A percentile compares a stretch with the other conserved stretches of the same genome.
Conservation (phyloP, 768 basidiomycete species). For the Lentinus tigrinus region DNA sequence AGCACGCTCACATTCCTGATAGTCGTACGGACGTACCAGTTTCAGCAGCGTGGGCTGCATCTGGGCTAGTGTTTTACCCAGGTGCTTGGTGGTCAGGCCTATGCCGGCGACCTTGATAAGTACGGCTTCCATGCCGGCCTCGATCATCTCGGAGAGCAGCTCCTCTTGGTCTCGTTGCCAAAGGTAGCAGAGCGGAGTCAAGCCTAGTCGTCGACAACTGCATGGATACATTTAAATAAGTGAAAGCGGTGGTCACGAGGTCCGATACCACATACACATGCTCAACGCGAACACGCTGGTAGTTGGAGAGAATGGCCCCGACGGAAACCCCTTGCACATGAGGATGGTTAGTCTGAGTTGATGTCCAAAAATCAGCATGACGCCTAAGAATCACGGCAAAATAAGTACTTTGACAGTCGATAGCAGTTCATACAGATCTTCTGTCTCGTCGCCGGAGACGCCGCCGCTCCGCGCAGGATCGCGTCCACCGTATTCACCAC, state of each 20-base stretch:
- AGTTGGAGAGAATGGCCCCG: constrained; percentile 96
- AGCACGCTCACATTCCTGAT: no score
- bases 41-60: constrained; percentile 73
- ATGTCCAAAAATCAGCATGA: not conserved
- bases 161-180: constrained; percentile 94
- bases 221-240: not conserved
- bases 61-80: constrained; percentile 71
- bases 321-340: constrained; percentile 86
- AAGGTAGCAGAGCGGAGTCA: constrained; percentile 83
- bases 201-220: constrained; percentile 77
- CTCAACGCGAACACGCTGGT: constrained; percentile 95
- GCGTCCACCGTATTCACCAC: constrained; percentile 81
- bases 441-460: constrained; percentile 87
- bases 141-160: constrained; percentile 84
- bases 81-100: constrained; percentile 73
- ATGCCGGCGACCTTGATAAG: constrained; percentile 97
- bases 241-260: not conserved
- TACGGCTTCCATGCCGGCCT: constrained; percentile 72
- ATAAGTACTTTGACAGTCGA: constrained; percentile 68
- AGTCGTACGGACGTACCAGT: no score
- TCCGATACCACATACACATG: constrained; percentile 65
- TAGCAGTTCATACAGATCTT: constrained; percentile 81
- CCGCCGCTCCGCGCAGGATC: constrained; percentile 45
- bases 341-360: constrained; percentile 64
- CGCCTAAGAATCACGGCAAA: not conserved